Evolutionary conservation across 371 early-diverging fungal species (phyloP).

Genomic region (Zychaea mexicana): DNA sequence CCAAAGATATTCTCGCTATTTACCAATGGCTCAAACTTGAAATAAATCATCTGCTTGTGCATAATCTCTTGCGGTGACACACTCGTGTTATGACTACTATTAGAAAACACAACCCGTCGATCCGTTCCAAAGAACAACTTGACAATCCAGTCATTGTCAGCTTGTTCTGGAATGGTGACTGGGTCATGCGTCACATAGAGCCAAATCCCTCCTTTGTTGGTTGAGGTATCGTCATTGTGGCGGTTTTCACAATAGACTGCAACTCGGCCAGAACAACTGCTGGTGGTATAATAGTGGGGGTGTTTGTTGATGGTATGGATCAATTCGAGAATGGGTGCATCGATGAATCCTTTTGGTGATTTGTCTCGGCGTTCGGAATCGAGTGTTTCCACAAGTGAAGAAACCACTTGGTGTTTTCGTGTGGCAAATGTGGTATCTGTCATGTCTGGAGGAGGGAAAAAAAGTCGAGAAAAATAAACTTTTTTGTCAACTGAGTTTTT

Average conservation of each 20-base stretch:
- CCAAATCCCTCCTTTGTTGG: conserved; percentile 64
- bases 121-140: conserved; percentile 39
- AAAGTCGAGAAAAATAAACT: neutral
- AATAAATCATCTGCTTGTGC: conserved; percentile 45
- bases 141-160: conserved; percentile 32
- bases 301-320: conserved; percentile 55
- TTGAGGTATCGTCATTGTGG: conserved; percentile 20
- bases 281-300: conserved; percentile 62
- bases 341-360: conserved; percentile 67
- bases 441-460: neutral
- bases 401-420: conserved; percentile 44
- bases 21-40: conserved; percentile 72
- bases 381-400: conserved; percentile 49
- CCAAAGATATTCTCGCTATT: neutral
- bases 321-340: conserved; percentile 59
- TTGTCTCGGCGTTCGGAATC: conserved; percentile 61
- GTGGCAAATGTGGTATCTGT: conserved; percentile 11
- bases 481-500: neutral
- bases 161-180: conserved; percentile 37
- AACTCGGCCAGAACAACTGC: conserved; percentile 63
- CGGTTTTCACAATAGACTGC: conserved; percentile 59
- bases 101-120: conserved; percentile 27
- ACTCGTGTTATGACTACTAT: conserved; percentile 11
- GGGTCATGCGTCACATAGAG: conserved; percentile 64
- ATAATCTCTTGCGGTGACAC: conserved; percentile 12